A percentile compares a stretch with the other conserved stretches of the same genome.
Conservation (phyloP, 352 stramenopile genomes). For the Phytophthora hibernalis region DNA sequence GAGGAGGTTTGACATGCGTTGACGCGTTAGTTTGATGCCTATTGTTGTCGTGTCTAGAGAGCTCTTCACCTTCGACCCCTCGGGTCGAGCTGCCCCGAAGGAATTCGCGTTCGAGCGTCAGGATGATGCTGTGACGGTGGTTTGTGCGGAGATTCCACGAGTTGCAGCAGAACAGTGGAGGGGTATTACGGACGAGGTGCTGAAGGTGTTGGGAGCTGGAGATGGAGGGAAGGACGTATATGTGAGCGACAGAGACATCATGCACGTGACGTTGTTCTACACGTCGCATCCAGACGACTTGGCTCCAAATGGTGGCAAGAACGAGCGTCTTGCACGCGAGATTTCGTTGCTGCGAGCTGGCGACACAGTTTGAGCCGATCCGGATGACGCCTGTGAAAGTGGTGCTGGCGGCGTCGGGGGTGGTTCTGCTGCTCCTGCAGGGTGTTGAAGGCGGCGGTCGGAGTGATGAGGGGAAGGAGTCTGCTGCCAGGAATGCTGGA, state of each 20-base stretch:
- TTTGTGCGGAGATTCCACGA: slow-evolving; percentile 48
- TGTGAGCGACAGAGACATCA: slow-evolving; percentile 59
- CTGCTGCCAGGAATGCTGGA: slow-evolving; percentile 11
- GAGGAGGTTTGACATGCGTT: no score
- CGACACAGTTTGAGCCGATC: slow-evolving; percentile 45
- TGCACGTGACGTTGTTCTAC: slow-evolving; percentile 80
- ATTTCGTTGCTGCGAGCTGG: slow-evolving; percentile 43
- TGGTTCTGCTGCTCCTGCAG: slow-evolving; percentile 62
- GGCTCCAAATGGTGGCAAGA: slow-evolving; percentile 34
- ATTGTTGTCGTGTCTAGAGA: no score
- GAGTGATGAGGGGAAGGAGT: background rate
- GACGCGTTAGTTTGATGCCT: no score
- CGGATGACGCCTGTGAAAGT: slow-evolving; percentile 47
- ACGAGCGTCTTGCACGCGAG: slow-evolving; percentile 34
- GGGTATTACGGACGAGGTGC: slow-evolving; percentile 39
- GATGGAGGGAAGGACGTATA: slow-evolving; percentile 40
- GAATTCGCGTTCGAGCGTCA: slow-evolving; percentile 46
- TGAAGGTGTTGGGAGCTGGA: no score
- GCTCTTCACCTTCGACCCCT: no score
- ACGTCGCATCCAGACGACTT: slow-evolving; percentile 70
- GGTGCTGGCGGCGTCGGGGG: slow-evolving; percentile 58
- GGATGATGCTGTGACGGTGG: slow-evolving; percentile 48
- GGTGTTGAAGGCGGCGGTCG: background rate
- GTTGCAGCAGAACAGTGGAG: slow-evolving; percentile 36
- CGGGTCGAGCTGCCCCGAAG: no score